These are phyloP conservation scores for Naematelia aurantialba DNA, from an alignment of 768 basidiomycete genomes.

Conservation along the genomic window DNA sequence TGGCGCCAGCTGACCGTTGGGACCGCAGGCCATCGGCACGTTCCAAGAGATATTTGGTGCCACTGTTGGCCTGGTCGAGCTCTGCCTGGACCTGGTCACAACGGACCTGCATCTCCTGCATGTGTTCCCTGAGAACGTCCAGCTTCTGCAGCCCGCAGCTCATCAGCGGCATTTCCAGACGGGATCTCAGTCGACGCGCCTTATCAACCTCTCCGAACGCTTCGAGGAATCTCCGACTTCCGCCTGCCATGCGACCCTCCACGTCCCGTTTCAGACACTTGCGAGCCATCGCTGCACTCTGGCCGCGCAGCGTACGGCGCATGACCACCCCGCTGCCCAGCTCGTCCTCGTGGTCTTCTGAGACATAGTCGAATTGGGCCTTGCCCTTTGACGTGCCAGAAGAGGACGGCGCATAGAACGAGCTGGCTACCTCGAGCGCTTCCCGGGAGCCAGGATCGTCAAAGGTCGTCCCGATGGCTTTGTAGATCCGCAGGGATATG, in stretches of 20 bases:
- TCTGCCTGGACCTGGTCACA: conserved; percentile 81
- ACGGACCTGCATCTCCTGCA: conserved; percentile 70
- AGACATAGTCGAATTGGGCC: conserved; percentile 4
- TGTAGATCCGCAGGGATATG: conserved; percentile 80
- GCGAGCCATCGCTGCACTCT: conserved; percentile 65
- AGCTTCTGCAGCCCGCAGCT: conserved; percentile 64
- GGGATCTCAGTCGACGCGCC: conserved; percentile 57
- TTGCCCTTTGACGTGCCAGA: conserved; percentile 18
- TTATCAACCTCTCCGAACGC: conserved; percentile 86
- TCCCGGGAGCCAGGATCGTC: conserved; percentile 55
- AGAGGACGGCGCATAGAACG: conserved; percentile 58
- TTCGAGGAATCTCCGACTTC: conserved; percentile 74
- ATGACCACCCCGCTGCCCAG: conserved; percentile 6
- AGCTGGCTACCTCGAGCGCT: conserved; percentile 76
- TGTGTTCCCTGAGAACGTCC: conserved; percentile 69
- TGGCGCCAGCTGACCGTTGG: conserved; percentile 43
- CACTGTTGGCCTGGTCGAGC: conserved; percentile 67
- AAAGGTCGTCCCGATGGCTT: conserved; percentile 69
- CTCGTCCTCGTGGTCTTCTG: conserved; percentile 8
- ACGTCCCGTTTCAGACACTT: conserved; percentile 79
- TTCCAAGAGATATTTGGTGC: conserved; percentile 74
- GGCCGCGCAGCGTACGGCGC: conserved; percentile 26
- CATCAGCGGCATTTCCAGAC: background rate
- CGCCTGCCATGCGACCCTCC: conserved; percentile 74
- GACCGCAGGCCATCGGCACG: conserved; percentile 58